Base-by-base conservation (phyloP, 106 monocot species). In the Dendrobium chrysotoxum region DNA sequence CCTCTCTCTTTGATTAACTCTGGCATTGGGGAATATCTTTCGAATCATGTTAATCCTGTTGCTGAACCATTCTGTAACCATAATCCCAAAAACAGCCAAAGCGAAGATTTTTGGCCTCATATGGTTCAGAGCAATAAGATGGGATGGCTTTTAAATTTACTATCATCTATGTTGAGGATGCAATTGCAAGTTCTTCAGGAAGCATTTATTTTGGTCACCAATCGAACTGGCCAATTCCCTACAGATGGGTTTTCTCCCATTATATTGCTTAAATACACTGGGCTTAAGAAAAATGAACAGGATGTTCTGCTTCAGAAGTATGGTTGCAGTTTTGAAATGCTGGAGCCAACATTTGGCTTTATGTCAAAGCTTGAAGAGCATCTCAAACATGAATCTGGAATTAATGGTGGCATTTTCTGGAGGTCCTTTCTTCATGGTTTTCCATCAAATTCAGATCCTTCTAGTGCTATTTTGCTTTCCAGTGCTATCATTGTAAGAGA, bases 341-440 rank as follows among this genome's bases (percentile, higher is more conserved):
- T 99, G 78, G 90, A 91, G 41, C 80, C 83, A 35, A 53, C 88
- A 57, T 85, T 81, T 87, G 80, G 78, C 28, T 79, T 95, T 61
- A 76, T 90, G 71, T 75, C 78, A 31, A 95, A 88, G 77, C 86
- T 93, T 76, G 88, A 84, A 71, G 74, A 90, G 40, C 4, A 71
- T 31, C 50, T 47, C 6, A 85, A 84, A 73, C 80, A 87, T 21
- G 87, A 79, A 47, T 42, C 45, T 28, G 80, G 86, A 75, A 61
- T 41, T 17, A 30, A 13, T 70, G 11, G 47, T 82, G 54, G 40
- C 77, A 75, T 79, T 40, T 53, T 88, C 76, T 79, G 68, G 28
- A 85, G 86, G 78, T 82, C 88, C 75, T 68, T 88, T 53, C 80
- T 93, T 28, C 99, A 99, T 88, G 99, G 95, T 44, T 90, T 99